Evolutionary conservation across 352 stramenopile genomes (phyloP).

Genomic region (Poterioochromonas sp.): DNA sequence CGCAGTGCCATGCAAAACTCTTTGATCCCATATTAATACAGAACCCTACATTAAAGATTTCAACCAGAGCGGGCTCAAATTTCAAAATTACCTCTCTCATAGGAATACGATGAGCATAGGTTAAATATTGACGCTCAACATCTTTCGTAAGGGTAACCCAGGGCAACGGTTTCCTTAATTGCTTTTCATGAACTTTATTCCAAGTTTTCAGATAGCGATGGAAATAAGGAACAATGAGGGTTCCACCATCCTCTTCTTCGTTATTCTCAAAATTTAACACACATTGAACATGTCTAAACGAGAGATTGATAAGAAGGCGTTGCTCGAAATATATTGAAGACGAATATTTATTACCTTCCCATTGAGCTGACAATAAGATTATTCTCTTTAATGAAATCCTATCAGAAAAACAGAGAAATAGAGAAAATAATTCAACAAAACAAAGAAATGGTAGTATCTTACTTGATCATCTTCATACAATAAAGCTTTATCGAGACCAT

Average conservation of each 20-base stretch:
- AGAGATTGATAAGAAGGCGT: neutral
- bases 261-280: conserved; percentile 16
- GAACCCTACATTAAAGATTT: neutral
- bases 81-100: neutral
- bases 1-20: neutral
- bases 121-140: neutral
- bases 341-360: neutral
- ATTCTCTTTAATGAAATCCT: conserved; percentile 21
- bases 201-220: neutral
- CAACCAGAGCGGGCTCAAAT: neutral
- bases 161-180: neutral
- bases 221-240: conserved; percentile 1
- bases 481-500: neutral
- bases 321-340: neutral
- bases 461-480: neutral
- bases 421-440: neutral
- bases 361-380: neutral
- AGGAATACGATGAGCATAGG: neutral
- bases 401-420: neutral
- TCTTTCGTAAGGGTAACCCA: neutral
- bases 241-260: conserved; percentile 16
- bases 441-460: neutral
- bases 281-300: conserved; percentile 11
- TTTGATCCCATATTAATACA: conserved; percentile 17
- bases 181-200: neutral